Evolutionary conservation across 75 land plant species (phyloP).

Genomic region (Chamaecyparis obtusa): DNA sequence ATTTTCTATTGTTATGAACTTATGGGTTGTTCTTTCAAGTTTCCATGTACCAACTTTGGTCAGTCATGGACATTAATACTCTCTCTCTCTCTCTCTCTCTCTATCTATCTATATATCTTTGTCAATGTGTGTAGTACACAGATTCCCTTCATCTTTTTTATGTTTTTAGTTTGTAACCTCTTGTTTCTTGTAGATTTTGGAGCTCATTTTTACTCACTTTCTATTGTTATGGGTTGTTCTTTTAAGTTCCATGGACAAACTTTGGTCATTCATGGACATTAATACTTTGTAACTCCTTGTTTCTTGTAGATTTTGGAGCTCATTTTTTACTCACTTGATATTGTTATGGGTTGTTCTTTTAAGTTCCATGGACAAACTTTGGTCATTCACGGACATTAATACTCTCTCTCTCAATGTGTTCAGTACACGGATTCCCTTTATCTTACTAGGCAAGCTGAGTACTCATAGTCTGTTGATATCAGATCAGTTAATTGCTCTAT

Average conservation of each 20-base stretch:
- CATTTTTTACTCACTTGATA: too few species aligned
- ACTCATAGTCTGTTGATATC: not conserved
- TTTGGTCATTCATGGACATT: not conserved
- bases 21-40: not conserved
- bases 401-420: not conserved
- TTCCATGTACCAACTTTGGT: not conserved
- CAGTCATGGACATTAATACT: not conserved
- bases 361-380: not conserved
- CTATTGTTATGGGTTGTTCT: not conserved
- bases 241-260: not conserved
- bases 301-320: too few species aligned
- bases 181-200: too few species aligned
- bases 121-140: too few species aligned
- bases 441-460: not conserved
- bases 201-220: too few species aligned
- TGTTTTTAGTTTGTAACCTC: too few species aligned
- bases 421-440: not conserved
- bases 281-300: too few species aligned
- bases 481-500: not conserved
- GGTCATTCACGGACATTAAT: not conserved
- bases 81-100: too few species aligned
- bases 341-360: not conserved
- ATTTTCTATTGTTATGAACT: not conserved
- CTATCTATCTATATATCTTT: too few species aligned
- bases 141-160: too few species aligned